Evolutionary conservation across 345 rosid genomes (phyloP).

Genomic region (Eucalyptus regnans): DNA sequence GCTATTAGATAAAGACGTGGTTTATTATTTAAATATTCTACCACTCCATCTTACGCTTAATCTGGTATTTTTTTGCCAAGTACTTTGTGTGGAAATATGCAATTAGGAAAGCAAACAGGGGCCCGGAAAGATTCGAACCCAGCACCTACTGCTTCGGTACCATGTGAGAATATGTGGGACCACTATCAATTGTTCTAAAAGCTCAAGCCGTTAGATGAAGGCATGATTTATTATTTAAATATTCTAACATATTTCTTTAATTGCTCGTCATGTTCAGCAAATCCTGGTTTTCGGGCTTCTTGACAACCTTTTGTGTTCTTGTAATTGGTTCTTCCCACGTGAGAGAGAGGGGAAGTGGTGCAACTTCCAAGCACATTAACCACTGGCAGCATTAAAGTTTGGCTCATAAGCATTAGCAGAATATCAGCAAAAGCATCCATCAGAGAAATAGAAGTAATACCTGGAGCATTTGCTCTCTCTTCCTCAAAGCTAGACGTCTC

Average conservation of each 20-base stretch:
- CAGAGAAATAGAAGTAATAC: conserved; percentile 16
- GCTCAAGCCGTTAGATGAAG: neutral
- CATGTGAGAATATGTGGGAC: neutral
- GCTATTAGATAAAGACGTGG: neutral
- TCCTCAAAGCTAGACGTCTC: conserved; percentile 86
- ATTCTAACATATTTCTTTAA: neutral
- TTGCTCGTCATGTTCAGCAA: neutral
- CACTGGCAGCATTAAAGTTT: neutral
- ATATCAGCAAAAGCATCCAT: neutral
- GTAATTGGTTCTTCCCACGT: neutral
- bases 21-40: too few species aligned
- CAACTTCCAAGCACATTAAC: neutral
- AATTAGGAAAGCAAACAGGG: too few species aligned
- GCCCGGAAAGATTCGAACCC: too few species aligned
- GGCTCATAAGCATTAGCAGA: neutral
- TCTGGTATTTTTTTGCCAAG: too few species aligned
- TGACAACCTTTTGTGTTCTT: neutral
- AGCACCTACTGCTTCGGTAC: too few species aligned
- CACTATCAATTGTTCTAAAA: neutral
- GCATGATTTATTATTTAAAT: neutral
- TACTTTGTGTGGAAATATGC: too few species aligned
- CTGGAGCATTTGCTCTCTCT: conserved; percentile 79
- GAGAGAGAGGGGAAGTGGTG: neutral
- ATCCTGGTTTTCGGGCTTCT: neutral
- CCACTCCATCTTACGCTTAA: too few species aligned